phyloP scores from a whole-genome alignment of 2,329 filamentous ascomycete species.

The Pyrenophora teres region DNA sequence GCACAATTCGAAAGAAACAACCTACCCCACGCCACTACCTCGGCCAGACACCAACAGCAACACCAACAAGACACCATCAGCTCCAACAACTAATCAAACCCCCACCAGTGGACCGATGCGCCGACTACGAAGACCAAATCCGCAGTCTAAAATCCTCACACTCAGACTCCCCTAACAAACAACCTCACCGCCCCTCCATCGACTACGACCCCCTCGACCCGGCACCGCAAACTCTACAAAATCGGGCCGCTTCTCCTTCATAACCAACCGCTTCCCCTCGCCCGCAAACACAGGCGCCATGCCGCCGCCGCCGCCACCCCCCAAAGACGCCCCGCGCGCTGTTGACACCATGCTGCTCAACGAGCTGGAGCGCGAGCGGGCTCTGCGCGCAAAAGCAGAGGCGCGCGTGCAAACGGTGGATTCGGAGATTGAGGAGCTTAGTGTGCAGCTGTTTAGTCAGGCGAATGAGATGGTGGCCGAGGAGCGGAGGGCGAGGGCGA shows the following conservation, averaged over 20 bases:
- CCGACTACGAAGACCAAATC: conserved; percentile 82
- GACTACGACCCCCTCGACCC: conserved; percentile 36
- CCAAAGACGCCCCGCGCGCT: conserved; percentile 16
- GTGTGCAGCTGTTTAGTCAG: conserved; percentile 75
- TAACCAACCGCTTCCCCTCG: conserved; percentile 47
- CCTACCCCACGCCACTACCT: background rate
- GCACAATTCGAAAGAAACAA: background rate
- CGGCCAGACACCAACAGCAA: background rate
- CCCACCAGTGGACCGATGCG: conserved; percentile 59
- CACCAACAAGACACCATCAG: background rate
- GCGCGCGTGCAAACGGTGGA: conserved; percentile 68
- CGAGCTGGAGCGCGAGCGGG: conserved; percentile 69
- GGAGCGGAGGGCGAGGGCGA: conserved; percentile 72
- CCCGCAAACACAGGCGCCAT: conserved; percentile 35
- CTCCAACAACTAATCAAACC: conserved; percentile 5
- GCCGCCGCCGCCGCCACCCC: conserved; percentile 43
- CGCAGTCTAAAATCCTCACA: conserved; percentile 53
- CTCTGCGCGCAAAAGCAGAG: conserved; percentile 70
- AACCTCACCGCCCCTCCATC: conserved; percentile 21
- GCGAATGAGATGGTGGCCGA: conserved; percentile 86
- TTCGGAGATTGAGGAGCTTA: conserved; percentile 78
- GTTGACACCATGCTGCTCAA: conserved; percentile 60
- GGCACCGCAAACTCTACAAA: conserved; percentile 36
- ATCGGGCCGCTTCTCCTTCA: conserved; percentile 51
- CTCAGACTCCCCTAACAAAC: conserved; percentile 19